These are phyloP conservation scores for Fusarium napiforme DNA, from an alignment of 2,329 filamentous ascomycete species.

Conservation along the genomic window DNA sequence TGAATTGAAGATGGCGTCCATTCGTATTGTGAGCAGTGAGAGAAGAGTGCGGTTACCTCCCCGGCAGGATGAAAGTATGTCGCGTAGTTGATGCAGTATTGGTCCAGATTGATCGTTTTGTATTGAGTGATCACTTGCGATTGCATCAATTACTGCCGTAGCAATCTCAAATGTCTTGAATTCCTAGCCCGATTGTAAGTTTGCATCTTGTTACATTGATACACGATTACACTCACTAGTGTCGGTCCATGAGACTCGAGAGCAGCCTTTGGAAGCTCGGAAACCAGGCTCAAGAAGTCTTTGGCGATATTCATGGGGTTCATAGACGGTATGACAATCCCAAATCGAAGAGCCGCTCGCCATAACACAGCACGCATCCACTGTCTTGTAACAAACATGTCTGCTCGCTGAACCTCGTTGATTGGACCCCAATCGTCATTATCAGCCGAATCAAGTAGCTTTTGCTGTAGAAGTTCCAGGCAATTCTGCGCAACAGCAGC, in stretches of 20 bases:
- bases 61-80: constrained; percentile 54
- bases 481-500: constrained; percentile 48
- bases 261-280: constrained; percentile 56
- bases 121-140: constrained; percentile 44
- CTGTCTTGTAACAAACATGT: constrained; percentile 60
- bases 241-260: constrained; percentile 62
- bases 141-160: constrained; percentile 55
- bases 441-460: constrained; percentile 54
- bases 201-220: rapidly evolving
- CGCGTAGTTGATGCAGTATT: constrained; percentile 52
- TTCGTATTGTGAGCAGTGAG: constrained; percentile 47
- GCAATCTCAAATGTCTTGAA: constrained; percentile 61
- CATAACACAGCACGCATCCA: constrained; percentile 63
- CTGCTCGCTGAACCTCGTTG: constrained; percentile 61
- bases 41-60: constrained; percentile 56
- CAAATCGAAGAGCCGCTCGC: constrained; percentile 53
- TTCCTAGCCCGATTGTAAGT: constrained; percentile 43
- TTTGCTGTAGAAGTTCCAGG: constrained; percentile 55
- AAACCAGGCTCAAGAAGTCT: constrained; percentile 57
- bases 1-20: constrained; percentile 40
- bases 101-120: constrained; percentile 46
- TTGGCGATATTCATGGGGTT: constrained; percentile 58
- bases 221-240: constrained; percentile 44
- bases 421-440: constrained; percentile 50
- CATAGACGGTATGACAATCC: constrained; percentile 45